Percentiles rank a stretch among this genome's conserved stretches.
phyloP scores from a whole-genome alignment of 768 basidiomycete genomes.

The Pleurotus salmoneostramineus region DNA sequence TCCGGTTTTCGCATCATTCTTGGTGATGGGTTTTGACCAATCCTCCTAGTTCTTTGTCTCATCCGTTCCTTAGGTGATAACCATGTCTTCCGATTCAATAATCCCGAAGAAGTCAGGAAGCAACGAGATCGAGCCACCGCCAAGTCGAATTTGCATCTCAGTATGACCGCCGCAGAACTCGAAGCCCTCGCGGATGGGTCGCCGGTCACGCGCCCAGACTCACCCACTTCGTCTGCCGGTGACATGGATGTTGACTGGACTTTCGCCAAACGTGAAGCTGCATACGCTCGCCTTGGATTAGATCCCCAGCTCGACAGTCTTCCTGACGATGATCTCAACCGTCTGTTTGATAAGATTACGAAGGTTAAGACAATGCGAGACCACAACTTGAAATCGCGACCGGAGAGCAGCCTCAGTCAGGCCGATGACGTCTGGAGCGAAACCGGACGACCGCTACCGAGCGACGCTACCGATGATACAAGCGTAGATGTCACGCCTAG shows the following conservation, averaged over 20 bases:
- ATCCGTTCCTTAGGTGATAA: slow-evolving; percentile 64
- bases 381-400: slow-evolving; percentile 74
- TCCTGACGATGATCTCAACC: slow-evolving; percentile 92
- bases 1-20: slow-evolving; percentile 97
- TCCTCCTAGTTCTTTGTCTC: slow-evolving; percentile 11
- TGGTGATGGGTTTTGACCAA: slow-evolving; percentile 42
- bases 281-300: slow-evolving; percentile 77
- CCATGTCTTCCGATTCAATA: slow-evolving; percentile 97
- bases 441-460: slow-evolving; percentile 72
- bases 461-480: slow-evolving; percentile 86
- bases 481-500: slow-evolving; percentile 68
- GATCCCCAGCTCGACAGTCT: slow-evolving; percentile 91
- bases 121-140: slow-evolving; percentile 78
- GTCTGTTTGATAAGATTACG: slow-evolving; percentile 90
- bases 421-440: slow-evolving; percentile 90
- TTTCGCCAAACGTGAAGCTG: slow-evolving; percentile 95
- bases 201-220: slow-evolving; percentile 71
- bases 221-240: slow-evolving; percentile 65
- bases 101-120: slow-evolving; percentile 92
- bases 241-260: slow-evolving; percentile 91
- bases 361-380: slow-evolving; percentile 88
- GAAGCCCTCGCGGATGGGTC: slow-evolving; percentile 43
- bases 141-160: slow-evolving; percentile 65
- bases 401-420: slow-evolving; percentile 86
- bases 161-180: slow-evolving; percentile 62